Base-by-base conservation (phyloP, 2,329 filamentous ascomycete genomes). In the Fusarium sp. region DNA sequence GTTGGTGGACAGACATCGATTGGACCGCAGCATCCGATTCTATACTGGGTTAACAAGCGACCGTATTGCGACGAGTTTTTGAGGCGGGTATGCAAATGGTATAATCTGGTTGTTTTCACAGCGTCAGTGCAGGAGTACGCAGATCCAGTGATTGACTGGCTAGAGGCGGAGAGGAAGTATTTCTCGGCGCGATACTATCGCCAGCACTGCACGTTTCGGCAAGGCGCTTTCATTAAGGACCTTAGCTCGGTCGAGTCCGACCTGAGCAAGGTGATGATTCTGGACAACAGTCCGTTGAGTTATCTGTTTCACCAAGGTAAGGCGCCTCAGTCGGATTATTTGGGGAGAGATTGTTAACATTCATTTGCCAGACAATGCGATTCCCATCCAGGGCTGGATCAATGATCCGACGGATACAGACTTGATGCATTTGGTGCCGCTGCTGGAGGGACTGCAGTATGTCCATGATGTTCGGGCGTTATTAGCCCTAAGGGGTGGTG, bases 301-400 rank as follows among this genome's bases (percentile, higher is more conserved):
- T 99, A 98, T 84, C 94, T 98, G 85, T 98, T 98, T 84, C 96
- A 98, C 81, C 95, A 98, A 91, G 96, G 96, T 96, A 85, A 80
- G 41, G 20, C 22, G 30, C 41, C 32, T 36, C 48, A 28, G n/a
- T 22, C 26, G 14, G 45, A 8, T 22, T 59, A 24, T 34, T 26
- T 17, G 5, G 17, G 41, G 30, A 38, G 24, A 52, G 32, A 38
- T 26, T 60, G 47, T 60, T 77, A 32, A 74, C 74, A 18, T 15
- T 66, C 11, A 13, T 36, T 52, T 36, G n/a, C 18, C 79, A 99
- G 96, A 99, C 83, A 99, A 99, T 85, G 96, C 96, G 57, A 98
- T 99, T 79, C 96, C 96, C 7, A 98, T 99, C 81, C 96, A 98
- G 85, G 96, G 96, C 80, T 99, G 96, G 96, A 98, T 99, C 84